These are phyloP conservation scores for Acorus gramineus DNA, from an alignment of 106 monocot species.

Conservation along the genomic window DNA sequence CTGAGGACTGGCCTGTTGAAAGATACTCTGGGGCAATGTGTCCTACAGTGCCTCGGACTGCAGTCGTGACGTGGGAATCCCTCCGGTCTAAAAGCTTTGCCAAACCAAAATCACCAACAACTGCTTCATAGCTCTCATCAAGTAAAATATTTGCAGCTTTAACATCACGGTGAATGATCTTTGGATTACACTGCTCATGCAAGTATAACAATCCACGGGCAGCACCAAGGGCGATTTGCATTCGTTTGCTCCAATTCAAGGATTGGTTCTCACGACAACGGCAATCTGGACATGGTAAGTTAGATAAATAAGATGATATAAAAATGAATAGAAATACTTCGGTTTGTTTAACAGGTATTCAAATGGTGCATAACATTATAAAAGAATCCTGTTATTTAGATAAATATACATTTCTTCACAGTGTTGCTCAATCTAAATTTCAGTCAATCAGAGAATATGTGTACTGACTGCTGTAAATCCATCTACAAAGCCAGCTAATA, in stretches of 20 bases:
- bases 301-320: background rate
- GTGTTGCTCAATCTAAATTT: no score
- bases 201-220: constrained; percentile 83
- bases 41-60: constrained; percentile 83
- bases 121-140: constrained; percentile 79
- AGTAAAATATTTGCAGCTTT: constrained; percentile 94
- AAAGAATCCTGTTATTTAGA: no score
- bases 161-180: constrained; percentile 95
- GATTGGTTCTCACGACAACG: constrained; percentile 37
- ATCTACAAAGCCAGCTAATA: no score
- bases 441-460: no score
- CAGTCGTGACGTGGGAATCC: constrained; percentile 94
- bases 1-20: constrained; percentile 93
- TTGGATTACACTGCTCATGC: constrained; percentile 94
- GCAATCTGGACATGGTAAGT: constrained; percentile 28
- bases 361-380: background rate
- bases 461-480: no score
- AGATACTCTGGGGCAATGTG: constrained; percentile 96
- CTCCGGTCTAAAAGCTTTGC: constrained; percentile 84
- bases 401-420: no score
- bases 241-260: constrained; percentile 76
- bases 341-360: no score
- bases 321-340: no score
- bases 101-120: constrained; percentile 95
- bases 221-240: constrained; percentile 77